A percentile compares a stretch with the other conserved stretches of the same genome.
Evolutionary conservation across 345 rosid species (phyloP).

Genomic region (Rubroshorea leprosula): DNA sequence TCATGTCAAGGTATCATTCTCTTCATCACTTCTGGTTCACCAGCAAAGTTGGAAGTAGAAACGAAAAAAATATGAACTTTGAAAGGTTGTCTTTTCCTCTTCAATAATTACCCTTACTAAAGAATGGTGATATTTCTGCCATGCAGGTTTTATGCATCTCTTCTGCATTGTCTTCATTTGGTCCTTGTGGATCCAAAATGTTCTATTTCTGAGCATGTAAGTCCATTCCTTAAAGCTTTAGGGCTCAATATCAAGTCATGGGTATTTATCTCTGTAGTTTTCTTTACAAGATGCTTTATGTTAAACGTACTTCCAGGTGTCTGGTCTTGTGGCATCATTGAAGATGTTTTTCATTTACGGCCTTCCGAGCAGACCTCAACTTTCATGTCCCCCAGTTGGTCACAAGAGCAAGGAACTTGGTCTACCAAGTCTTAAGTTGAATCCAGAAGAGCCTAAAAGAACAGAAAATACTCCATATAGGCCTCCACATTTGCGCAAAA

Average conservation of each 20-base stretch:
- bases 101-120: not conserved
- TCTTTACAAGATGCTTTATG: slow-evolving; percentile 13
- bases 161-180: slow-evolving; percentile 72
- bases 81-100: not conserved
- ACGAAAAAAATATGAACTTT: not conserved
- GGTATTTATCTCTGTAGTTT: not conserved
- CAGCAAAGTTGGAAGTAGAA: not conserved
- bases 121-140: not conserved
- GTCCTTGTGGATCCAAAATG: slow-evolving; percentile 62
- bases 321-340: slow-evolving; percentile 71
- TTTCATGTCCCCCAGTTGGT: slow-evolving; percentile 24
- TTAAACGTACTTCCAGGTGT: slow-evolving; percentile 44
- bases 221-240: slow-evolving; percentile 24
- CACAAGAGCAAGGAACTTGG: slow-evolving; percentile 38
- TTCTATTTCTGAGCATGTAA: slow-evolving; percentile 73
- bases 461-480: slow-evolving; percentile 52
- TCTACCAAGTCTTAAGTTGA: slow-evolving; percentile 28
- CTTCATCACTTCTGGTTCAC: not conserved
- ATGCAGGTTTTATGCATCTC: slow-evolving; percentile 71
- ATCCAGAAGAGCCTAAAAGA: slow-evolving; percentile 31
- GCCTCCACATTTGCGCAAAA: slow-evolving; percentile 92
- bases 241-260: slow-evolving; percentile 1
- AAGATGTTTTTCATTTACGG: slow-evolving; percentile 73
- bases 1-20: slow-evolving; percentile 53
- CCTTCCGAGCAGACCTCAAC: slow-evolving; percentile 37